Conservation (phyloP, 2,329 filamentous ascomycete species). For the Trichoderma simmonsii region DNA sequence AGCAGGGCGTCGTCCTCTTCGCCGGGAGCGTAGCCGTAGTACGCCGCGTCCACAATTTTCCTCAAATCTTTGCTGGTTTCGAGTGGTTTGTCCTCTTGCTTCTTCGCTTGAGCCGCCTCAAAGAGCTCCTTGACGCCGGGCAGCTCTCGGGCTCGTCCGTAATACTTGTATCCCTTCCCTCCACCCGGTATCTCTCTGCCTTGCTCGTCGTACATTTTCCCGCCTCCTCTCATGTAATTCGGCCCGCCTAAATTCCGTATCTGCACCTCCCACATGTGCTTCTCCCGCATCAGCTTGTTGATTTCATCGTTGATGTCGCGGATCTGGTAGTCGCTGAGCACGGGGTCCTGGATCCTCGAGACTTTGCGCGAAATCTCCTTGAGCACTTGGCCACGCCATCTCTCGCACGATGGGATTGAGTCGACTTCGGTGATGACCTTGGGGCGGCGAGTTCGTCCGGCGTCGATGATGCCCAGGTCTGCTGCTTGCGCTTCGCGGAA, state of each 20-base stretch:
- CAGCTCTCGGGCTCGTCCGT: constrained; percentile 82
- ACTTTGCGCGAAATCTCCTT: constrained; percentile 98
- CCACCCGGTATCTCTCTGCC: constrained; percentile 69
- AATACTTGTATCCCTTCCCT: constrained; percentile 91
- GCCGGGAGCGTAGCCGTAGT: constrained; percentile 91
- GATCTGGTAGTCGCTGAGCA: constrained; percentile 94
- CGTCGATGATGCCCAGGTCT: constrained; percentile 93
- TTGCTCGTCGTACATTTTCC: constrained; percentile 69
- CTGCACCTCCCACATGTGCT: constrained; percentile 98
- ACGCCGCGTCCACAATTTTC: constrained; percentile 82
- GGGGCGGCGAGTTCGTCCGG: constrained; percentile 81
- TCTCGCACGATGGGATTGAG: constrained; percentile 83
- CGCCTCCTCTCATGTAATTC: constrained; percentile 83
- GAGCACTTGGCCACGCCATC: constrained; percentile 96
- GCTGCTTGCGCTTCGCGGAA: constrained; percentile 97
- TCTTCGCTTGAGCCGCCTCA: constrained; percentile 65
- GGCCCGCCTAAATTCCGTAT: constrained; percentile 94
- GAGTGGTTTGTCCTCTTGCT: constrained; percentile 59
- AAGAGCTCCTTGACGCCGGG: constrained; percentile 97
- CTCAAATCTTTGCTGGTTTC: constrained; percentile 68
- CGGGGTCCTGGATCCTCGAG: constrained; percentile 86
- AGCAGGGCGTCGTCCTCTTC: constrained; percentile 84
- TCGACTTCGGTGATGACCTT: constrained; percentile 86
- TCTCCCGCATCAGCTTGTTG: constrained; percentile 98
- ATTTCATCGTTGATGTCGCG: constrained; percentile 98